Percentiles rank a stretch among this genome's conserved stretches.
These are phyloP conservation scores for Colletotrichum agaves DNA, from an alignment of 2,329 filamentous ascomycete species.

Conservation along the genomic window DNA sequence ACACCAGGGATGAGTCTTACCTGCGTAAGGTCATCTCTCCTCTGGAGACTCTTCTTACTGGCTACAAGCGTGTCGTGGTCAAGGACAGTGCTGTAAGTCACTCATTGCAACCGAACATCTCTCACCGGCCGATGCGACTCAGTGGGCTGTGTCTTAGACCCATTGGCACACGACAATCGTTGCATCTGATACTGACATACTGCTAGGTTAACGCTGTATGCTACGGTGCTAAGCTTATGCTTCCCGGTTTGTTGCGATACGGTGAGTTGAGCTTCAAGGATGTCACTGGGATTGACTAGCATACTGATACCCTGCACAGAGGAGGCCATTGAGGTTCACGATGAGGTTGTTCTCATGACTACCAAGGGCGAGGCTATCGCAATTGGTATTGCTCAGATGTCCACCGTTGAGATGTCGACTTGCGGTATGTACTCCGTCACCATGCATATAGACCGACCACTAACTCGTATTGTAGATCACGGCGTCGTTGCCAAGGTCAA, in stretches of 20 bases:
- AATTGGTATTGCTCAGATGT: constrained; percentile 97
- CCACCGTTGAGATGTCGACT: constrained; percentile 93
- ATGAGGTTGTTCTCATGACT: constrained; percentile 98
- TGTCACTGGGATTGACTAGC: constrained; percentile 41
- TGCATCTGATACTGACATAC: constrained; percentile 24
- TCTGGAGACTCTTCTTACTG: constrained; percentile 89
- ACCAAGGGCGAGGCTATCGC: constrained; percentile 99
- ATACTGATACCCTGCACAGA: constrained; percentile 61
- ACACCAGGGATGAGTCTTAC: constrained; percentile 89
- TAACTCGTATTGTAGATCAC: constrained; percentile 69
- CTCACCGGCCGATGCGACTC: constrained; percentile 21
- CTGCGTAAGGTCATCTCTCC: constrained; percentile 91
- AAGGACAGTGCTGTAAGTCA: constrained; percentile 79
- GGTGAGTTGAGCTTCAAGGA: constrained; percentile 62
- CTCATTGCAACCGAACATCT: constrained; percentile 20
- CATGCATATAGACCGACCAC: background rate
- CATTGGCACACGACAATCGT: background rate
- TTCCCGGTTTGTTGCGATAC: constrained; percentile 93
- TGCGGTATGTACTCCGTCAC: constrained; percentile 57
- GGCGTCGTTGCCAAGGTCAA: constrained; percentile 99
- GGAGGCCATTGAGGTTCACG: constrained; percentile 89
- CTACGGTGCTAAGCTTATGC: constrained; percentile 99
- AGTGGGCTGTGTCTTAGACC: constrained; percentile 18
- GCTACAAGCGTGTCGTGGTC: constrained; percentile 96
- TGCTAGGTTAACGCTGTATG: constrained; percentile 87